Evolutionary conservation across 1,284 basidiomycete species (phyloP).

Genomic region (Puccinia sorghi): DNA sequence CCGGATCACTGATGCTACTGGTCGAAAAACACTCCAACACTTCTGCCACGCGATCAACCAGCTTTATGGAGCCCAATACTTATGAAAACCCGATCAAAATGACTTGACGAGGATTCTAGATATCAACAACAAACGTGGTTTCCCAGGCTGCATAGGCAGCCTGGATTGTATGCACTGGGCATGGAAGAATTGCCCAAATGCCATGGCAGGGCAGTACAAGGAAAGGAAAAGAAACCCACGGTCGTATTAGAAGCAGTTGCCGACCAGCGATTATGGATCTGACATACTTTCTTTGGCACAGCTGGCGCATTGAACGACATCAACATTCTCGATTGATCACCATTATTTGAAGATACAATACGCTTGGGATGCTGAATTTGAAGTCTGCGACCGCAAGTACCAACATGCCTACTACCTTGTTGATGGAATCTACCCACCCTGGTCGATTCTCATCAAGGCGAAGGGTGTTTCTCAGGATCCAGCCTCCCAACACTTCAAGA

Average conservation of each 20-base stretch:
- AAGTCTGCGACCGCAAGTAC: not conserved
- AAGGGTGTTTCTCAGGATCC: not conserved
- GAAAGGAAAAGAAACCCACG: conserved; percentile 31
- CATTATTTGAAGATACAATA: not conserved
- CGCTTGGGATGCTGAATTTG: not conserved
- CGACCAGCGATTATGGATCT: conserved; percentile 1
- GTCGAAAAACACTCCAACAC: not conserved
- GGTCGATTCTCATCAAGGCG: conserved; percentile 1
- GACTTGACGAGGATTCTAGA: not conserved
- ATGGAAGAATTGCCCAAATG: conserved; percentile 29
- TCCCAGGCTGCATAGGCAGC: conserved; percentile 23
- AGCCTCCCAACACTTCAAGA: not conserved
- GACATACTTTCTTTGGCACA: conserved; percentile 5
- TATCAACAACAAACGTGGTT: conserved; percentile 1
- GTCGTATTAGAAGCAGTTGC: conserved; percentile 32
- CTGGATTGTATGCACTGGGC: conserved; percentile 34
- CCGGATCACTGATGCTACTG: not conserved
- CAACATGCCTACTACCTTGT: conserved; percentile 14
- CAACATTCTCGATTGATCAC: not conserved
- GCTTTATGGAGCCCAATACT: not conserved
- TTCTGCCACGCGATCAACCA: not conserved
- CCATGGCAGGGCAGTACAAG: conserved; percentile 2
- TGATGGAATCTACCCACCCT: conserved; percentile 8
- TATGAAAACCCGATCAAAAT: not conserved
- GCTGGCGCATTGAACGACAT: conserved; percentile 26